Evolutionary conservation across 2,329 filamentous ascomycete genomes (phyloP).

Genomic region (Xylariaceae sp.): DNA sequence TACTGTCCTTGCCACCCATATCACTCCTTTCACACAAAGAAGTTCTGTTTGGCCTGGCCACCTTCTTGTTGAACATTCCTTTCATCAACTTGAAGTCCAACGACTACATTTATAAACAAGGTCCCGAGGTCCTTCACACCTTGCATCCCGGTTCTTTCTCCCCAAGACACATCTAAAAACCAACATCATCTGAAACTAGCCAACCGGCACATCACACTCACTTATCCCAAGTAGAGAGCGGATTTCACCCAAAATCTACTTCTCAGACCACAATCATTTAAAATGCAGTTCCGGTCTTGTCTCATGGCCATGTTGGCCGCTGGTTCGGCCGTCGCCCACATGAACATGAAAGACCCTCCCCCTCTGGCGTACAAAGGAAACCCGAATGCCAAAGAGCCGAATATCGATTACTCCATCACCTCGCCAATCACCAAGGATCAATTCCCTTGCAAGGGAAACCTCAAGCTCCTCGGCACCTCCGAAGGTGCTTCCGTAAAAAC

Average conservation of each 20-base stretch:
- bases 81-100: not conserved
- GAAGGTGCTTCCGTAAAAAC: constrained; percentile 58
- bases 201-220: constrained; percentile 8
- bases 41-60: constrained; percentile 7
- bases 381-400: constrained; percentile 44
- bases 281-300: constrained; percentile 45
- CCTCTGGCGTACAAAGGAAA: constrained; percentile 59
- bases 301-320: constrained; percentile 46
- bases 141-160: not conserved
- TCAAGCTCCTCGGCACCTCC: constrained; percentile 50
- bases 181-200: constrained; percentile 17
- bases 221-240: constrained; percentile 20
- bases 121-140: not conserved
- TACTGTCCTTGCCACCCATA: constrained; percentile 9
- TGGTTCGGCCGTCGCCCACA: constrained; percentile 54
- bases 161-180: constrained; percentile 10
- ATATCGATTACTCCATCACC: constrained; percentile 73
- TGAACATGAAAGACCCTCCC: constrained; percentile 57
- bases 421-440: constrained; percentile 66
- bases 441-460: constrained; percentile 76
- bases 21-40: constrained; percentile 11
- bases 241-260: constrained; percentile 16
- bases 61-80: constrained; percentile 1
- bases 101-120: not conserved
- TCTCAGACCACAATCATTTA: constrained; percentile 29